Percentiles rank a stretch among this genome's conserved stretches.
These are phyloP conservation scores for Naganishia randhawae DNA, from an alignment of 768 basidiomycete genomes.

Conservation along the genomic window DNA sequence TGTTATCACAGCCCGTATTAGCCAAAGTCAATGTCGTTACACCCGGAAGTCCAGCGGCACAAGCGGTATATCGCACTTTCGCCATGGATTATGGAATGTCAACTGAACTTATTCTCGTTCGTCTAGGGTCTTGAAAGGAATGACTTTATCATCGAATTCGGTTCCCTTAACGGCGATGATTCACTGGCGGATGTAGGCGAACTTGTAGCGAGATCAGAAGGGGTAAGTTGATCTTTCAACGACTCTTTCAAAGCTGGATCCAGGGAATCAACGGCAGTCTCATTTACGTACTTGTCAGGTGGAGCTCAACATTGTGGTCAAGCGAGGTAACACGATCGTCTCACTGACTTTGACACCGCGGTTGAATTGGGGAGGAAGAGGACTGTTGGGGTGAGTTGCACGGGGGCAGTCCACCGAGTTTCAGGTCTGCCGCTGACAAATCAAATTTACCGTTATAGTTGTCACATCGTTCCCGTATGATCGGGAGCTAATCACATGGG, in stretches of 20 bases:
- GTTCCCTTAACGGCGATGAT: conserved; percentile 56
- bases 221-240: conserved; percentile 56
- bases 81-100: neutral
- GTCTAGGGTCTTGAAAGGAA: conserved; percentile 64
- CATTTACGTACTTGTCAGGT: conserved; percentile 54
- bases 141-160: conserved; percentile 73
- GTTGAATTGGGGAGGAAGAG: conserved; percentile 81
- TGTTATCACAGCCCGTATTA: conserved; percentile 56
- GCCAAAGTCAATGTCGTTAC: conserved; percentile 79
- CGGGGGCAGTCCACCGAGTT: neutral
- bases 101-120: neutral
- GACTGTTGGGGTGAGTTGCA: conserved; percentile 67
- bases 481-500: too few species aligned
- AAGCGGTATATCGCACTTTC: conserved; percentile 60
- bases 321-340: conserved; percentile 56
- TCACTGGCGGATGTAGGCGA: conserved; percentile 67
- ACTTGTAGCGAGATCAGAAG: conserved; percentile 72
- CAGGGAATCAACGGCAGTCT: neutral
- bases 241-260: neutral
- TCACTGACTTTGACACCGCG: conserved; percentile 64
- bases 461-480: neutral
- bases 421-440: neutral
- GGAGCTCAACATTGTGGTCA: conserved; percentile 60
- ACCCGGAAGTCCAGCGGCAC: conserved; percentile 72
- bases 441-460: neutral